These are phyloP conservation scores for Magnolia kwangsiensis DNA, from an alignment of 164 flowering plant genomes.

Conservation along the genomic window DNA sequence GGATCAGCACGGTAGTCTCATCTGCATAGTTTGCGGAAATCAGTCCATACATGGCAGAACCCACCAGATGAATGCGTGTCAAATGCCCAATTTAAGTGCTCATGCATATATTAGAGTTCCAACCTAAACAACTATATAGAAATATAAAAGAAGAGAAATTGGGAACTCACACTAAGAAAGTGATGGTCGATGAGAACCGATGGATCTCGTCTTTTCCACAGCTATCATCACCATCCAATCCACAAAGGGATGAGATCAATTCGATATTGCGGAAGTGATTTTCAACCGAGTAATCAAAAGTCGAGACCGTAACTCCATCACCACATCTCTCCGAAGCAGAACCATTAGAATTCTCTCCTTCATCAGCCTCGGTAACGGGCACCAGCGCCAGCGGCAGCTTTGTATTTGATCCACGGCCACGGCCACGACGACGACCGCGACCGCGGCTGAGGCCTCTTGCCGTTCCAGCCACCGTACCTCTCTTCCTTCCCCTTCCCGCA, in stretches of 20 bases:
- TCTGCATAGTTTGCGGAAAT: not conserved
- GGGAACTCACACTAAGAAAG: slow-evolving; percentile 45
- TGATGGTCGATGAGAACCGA: slow-evolving; percentile 41
- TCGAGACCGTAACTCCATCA: slow-evolving; percentile 31
- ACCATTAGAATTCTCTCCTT: not conserved
- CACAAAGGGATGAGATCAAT: slow-evolving; percentile 47
- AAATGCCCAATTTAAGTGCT: not conserved
- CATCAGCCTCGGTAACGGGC: not conserved
- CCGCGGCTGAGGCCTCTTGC: not conserved
- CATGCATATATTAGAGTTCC: not conserved
- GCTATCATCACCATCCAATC: slow-evolving; percentile 22
- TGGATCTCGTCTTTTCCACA: slow-evolving; percentile 34
- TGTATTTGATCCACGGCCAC: too few relatives aligned
- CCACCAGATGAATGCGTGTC: not conserved
- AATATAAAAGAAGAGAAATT: not conserved
- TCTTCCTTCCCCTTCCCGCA: not conserved
- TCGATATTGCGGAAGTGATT: slow-evolving; percentile 56
- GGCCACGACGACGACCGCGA: not conserved
- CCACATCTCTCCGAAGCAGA: not conserved
- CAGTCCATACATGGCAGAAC: not conserved
- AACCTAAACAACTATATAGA: not conserved
- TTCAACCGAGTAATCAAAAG: slow-evolving; percentile 56
- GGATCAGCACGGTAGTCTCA: not conserved
- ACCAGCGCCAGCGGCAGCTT: not conserved
- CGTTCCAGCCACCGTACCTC: not conserved